Conservation (phyloP, 2,329 filamentous ascomycete genomes). For the Trichophyton equinum region DNA sequence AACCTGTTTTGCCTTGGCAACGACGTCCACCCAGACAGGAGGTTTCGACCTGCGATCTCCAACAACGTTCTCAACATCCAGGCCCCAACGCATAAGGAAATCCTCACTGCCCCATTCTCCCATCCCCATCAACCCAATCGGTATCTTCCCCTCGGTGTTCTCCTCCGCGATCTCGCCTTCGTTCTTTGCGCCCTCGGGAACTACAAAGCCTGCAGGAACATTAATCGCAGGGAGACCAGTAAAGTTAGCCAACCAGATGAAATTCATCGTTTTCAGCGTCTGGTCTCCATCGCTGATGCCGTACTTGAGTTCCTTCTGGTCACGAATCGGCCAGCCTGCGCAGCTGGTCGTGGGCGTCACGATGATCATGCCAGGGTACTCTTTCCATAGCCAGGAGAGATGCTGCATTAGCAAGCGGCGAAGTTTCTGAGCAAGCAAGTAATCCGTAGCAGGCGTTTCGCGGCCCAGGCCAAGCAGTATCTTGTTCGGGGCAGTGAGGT, state of each 20-base stretch:
- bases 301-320: constrained; percentile 41
- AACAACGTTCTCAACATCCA: constrained; percentile 35
- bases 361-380: constrained; percentile 58
- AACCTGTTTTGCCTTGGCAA: constrained; percentile 24
- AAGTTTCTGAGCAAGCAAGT: constrained; percentile 55
- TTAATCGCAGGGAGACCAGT: constrained; percentile 58
- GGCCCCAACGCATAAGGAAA: constrained; percentile 37
- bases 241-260: constrained; percentile 67
- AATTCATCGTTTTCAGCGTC: constrained; percentile 60
- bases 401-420: constrained; percentile 62
- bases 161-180: constrained; percentile 20
- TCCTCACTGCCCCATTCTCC: constrained; percentile 45
- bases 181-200: constrained; percentile 15
- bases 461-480: constrained; percentile 50
- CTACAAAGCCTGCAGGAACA: constrained; percentile 57
- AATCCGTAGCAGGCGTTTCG: constrained; percentile 52
- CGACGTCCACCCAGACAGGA: constrained; percentile 37
- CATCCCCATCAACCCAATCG: constrained; percentile 44
- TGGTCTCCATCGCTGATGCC: constrained; percentile 59
- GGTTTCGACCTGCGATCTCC: constrained; percentile 24
- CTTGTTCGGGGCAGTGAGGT: constrained; percentile 27
- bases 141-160: constrained; percentile 32
- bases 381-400: constrained; percentile 52
- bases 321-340: constrained; percentile 54
- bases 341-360: constrained; percentile 62